A percentile compares a stretch with the other conserved stretches of the same genome.
phyloP scores from a whole-genome alignment of 768 basidiomycete genomes.

The Xerocomellus chrysenteron region DNA sequence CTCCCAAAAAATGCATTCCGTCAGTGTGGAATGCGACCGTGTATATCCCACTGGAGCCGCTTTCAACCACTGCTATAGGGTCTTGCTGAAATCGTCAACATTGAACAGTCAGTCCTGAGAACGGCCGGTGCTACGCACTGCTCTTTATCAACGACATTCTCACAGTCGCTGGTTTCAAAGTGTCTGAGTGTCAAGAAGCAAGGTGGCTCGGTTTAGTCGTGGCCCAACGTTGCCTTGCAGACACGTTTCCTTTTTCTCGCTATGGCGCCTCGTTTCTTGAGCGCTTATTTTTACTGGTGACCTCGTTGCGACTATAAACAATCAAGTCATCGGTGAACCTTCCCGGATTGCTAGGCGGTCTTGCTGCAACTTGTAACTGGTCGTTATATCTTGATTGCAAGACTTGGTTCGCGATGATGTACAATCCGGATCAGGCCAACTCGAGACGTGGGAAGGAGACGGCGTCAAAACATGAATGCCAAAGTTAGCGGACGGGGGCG shows the following conservation, averaged over 20 bases:
- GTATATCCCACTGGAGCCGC: background rate
- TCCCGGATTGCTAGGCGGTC: no score
- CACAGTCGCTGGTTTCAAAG: background rate
- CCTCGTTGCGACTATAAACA: no score
- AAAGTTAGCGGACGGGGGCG: no score
- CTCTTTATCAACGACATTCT: background rate
- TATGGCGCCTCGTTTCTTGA: background rate
- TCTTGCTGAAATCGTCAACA: background rate
- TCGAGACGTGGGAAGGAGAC: no score
- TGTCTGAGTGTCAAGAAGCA: background rate
- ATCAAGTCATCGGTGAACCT: no score
- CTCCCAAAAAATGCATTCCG: background rate
- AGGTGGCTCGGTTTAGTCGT: background rate
- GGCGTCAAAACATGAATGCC: no score
- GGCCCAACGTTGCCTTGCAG: no score
- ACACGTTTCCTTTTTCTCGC: no score
- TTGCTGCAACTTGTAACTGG: no score
- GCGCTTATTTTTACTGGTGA: background rate
- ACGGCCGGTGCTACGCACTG: background rate
- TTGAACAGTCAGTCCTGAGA: background rate
- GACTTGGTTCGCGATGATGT: no score
- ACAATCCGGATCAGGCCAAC: no score
- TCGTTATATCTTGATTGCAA: no score
- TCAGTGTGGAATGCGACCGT: background rate
- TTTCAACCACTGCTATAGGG: background rate